phyloP scores from a whole-genome alignment of 1,284 basidiomycete genomes.

The Lignosus rhinocerotis region DNA sequence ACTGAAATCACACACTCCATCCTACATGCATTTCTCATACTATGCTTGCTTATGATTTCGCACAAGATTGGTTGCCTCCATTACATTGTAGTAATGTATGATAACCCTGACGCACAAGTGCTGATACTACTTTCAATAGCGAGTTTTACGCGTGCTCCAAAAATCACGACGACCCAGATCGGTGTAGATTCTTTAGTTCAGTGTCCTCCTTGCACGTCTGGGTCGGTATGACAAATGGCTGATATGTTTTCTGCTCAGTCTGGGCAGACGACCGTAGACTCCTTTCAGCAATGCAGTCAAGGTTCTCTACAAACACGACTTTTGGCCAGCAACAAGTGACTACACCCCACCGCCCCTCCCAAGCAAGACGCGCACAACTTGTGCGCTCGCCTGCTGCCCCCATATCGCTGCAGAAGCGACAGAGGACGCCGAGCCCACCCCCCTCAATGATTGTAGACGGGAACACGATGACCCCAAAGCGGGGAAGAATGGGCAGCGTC shows the following conservation, averaged over 20 bases:
- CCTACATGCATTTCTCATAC: no score
- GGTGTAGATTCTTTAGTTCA: slow-evolving; percentile 40
- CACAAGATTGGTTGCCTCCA: no score
- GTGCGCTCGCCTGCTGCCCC: slow-evolving; percentile 14
- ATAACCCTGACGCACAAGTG: neutral
- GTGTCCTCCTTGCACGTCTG: slow-evolving; percentile 3
- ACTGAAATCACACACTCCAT: no score
- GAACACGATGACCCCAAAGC: slow-evolving; percentile 2
- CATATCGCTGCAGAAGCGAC: slow-evolving; percentile 6
- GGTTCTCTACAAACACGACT: neutral
- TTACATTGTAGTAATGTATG: no score
- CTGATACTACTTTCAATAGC: slow-evolving; percentile 20
- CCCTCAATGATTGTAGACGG: neutral
- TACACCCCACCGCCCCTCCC: slow-evolving; percentile 17
- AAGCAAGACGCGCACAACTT: slow-evolving; percentile 12
- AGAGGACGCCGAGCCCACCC: slow-evolving; percentile 9
- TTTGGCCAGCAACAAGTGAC: neutral
- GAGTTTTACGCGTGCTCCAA: slow-evolving; percentile 36
- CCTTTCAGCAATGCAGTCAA: slow-evolving; percentile 6
- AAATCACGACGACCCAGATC: slow-evolving; percentile 16
- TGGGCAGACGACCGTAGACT: slow-evolving; percentile 37
- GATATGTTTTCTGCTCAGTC: slow-evolving; percentile 25
- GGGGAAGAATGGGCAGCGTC: slow-evolving; percentile 4
- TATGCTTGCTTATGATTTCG: no score
- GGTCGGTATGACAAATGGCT: neutral